phyloP scores from a whole-genome alignment of 1,284 basidiomycete species.

The Cryptococcus deneoformans region DNA sequence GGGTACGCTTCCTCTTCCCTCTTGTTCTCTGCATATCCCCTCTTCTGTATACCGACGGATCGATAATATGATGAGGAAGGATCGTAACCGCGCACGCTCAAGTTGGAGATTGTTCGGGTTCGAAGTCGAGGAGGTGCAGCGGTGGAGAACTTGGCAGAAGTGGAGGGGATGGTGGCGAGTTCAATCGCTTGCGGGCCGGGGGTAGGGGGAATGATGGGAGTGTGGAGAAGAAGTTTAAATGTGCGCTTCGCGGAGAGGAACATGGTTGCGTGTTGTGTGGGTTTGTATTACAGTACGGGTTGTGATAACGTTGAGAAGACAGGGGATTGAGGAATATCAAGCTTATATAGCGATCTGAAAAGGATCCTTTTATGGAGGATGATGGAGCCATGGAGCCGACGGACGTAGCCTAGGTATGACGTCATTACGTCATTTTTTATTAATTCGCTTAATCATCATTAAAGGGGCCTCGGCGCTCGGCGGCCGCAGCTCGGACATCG shows the following conservation, averaged over 20 bases:
- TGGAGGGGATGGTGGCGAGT: constrained; percentile 24
- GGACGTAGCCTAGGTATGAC: no score
- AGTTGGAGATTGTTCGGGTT: constrained; percentile 22
- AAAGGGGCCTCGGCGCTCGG: no score
- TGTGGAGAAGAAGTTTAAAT: constrained; percentile 33
- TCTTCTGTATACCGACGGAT: constrained; percentile 3
- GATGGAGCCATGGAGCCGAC: no score
- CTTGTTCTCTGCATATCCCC: constrained; percentile 38
- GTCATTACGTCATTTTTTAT: no score
- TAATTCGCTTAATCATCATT: no score
- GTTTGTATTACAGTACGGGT: no score
- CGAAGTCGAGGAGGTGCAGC: constrained; percentile 21
- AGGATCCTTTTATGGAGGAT: no score
- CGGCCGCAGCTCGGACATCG: no score
- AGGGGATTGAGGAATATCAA: no score
- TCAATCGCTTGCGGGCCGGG: constrained; percentile 32
- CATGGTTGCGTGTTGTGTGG: constrained; percentile 13
- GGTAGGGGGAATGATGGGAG: constrained; percentile 36
- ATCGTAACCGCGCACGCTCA: constrained; percentile 10
- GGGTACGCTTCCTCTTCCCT: constrained; percentile 43
- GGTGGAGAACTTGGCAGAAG: constrained; percentile 3
- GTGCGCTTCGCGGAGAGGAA: constrained; percentile 30
- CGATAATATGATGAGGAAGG: no score
- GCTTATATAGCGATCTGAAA: no score
- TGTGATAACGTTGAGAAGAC: no score